phyloP scores from a whole-genome alignment of 2,329 filamentous ascomycete species.

The Colletotrichum graminicola region DNA sequence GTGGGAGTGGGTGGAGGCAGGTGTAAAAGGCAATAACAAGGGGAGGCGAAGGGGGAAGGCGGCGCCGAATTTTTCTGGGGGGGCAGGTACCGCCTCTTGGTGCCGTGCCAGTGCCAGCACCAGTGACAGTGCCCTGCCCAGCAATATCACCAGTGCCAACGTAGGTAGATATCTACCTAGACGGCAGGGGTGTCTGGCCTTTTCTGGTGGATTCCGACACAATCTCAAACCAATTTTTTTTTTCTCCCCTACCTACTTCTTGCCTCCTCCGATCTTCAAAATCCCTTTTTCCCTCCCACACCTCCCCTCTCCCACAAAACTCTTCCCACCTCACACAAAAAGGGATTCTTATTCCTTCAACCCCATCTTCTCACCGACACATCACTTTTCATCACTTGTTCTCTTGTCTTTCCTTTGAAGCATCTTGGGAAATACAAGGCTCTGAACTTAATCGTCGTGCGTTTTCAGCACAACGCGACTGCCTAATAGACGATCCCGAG shows the following conservation, averaged over 20 bases:
- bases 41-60: conserved; percentile 28
- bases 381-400: conserved; percentile 47
- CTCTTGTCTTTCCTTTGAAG: conserved; percentile 63
- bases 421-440: conserved; percentile 53
- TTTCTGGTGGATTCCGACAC: conserved; percentile 46
- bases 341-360: conserved; percentile 46
- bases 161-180: conserved; percentile 3
- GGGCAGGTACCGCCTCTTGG: conserved; percentile 2
- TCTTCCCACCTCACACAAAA: conserved; percentile 48
- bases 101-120: conserved; percentile 3
- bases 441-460: conserved; percentile 43
- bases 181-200: conserved; percentile 48
- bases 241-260: conserved; percentile 47
- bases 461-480: conserved; percentile 39
- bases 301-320: conserved; percentile 43
- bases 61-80: conserved; percentile 27
- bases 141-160: conserved; percentile 24
- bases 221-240: conserved; percentile 53
- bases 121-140: conserved; percentile 1
- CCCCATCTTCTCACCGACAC: conserved; percentile 43
- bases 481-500: conserved; percentile 50
- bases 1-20: neutral
- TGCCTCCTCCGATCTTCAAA: conserved; percentile 47
- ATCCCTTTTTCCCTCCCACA: conserved; percentile 46
- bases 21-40: neutral